phyloP scores from a whole-genome alignment of 1,139 yeast genomes.

The Magnusiomyces clavatus region DNA sequence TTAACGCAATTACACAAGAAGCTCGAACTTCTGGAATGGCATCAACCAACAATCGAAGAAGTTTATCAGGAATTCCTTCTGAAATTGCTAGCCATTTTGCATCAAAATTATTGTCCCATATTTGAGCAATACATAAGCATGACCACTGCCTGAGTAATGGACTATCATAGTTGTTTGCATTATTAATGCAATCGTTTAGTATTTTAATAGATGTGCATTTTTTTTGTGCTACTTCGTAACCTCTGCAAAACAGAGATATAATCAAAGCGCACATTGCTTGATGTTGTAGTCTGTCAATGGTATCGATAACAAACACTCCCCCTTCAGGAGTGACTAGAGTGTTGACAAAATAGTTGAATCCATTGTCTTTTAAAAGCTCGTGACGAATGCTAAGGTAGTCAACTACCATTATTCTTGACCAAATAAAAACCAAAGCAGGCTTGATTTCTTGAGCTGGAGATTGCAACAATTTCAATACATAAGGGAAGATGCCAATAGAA shows the following conservation, averaged over 20 bases:
- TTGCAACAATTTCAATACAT: slow-evolving; percentile 80
- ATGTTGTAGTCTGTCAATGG: slow-evolving; percentile 54
- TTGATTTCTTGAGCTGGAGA: slow-evolving; percentile 94
- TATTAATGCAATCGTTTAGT: slow-evolving; percentile 57
- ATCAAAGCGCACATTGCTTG: slow-evolving; percentile 95
- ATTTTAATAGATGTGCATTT: slow-evolving; percentile 70
- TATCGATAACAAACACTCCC: slow-evolving; percentile 31
- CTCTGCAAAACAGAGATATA: slow-evolving; percentile 72
- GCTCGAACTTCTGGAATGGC: slow-evolving; percentile 95
- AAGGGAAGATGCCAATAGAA: slow-evolving; percentile 93
- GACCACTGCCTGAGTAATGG: slow-evolving; percentile 94
- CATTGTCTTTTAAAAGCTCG: slow-evolving; percentile 85
- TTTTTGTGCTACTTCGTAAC: slow-evolving; percentile 72
- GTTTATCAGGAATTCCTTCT: slow-evolving; percentile 52
- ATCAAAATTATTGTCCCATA: slow-evolving; percentile 67
- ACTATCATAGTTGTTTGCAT: slow-evolving; percentile 65
- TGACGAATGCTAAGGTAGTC: slow-evolving; percentile 86
- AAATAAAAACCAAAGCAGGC: slow-evolving; percentile 88
- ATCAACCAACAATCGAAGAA: slow-evolving; percentile 59
- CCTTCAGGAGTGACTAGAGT: slow-evolving; percentile 51
- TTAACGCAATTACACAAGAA: slow-evolving; percentile 67
- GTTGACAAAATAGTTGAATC: slow-evolving; percentile 78
- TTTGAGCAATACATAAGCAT: slow-evolving; percentile 64
- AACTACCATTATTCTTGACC: slow-evolving; percentile 98
- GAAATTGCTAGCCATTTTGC: slow-evolving; percentile 67